Percentiles rank a stretch among this genome's conserved stretches.
Evolutionary conservation across 2,329 filamentous ascomycete genomes (phyloP).

Genomic region (Cladorrhinum sp.): DNA sequence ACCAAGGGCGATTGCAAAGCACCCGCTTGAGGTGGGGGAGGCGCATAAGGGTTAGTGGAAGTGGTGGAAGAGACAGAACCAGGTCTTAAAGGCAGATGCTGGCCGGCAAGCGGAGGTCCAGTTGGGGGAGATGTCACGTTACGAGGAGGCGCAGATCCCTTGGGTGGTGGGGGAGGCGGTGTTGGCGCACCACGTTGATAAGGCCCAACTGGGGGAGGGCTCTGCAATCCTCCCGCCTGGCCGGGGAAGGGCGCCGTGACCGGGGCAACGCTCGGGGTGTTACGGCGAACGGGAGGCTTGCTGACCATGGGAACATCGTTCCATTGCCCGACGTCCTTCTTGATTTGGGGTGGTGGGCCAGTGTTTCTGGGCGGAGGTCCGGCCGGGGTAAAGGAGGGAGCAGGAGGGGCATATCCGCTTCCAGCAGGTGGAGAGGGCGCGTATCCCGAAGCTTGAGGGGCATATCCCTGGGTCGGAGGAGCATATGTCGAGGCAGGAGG

Average conservation of each 20-base stretch:
- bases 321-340: constrained; percentile 77
- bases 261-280: constrained; percentile 67
- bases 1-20: constrained; percentile 34
- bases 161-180: constrained; percentile 79
- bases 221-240: constrained; percentile 51
- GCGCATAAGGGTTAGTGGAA: constrained; percentile 62
- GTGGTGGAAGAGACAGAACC: constrained; percentile 58
- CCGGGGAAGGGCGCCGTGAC: constrained; percentile 74
- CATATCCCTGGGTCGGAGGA: constrained; percentile 20
- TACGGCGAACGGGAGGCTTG: constrained; percentile 69
- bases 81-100: constrained; percentile 43
- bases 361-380: constrained; percentile 62
- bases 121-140: constrained; percentile 66
- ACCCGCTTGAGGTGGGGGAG: constrained; percentile 38
- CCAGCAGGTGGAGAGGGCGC: constrained; percentile 20
- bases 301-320: constrained; percentile 90
- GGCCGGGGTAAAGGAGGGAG: constrained; percentile 38
- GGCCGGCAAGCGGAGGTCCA: constrained; percentile 50
- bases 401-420: constrained; percentile 54
- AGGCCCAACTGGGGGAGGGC: constrained; percentile 57
- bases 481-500: constrained; percentile 27
- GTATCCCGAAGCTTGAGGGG: constrained; percentile 23
- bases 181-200: constrained; percentile 63
- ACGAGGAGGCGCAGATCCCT: constrained; percentile 67
- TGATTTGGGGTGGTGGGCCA: constrained; percentile 65